A percentile compares a stretch with the other conserved stretches of the same genome.
Evolutionary conservation across 331 rosid genomes (phyloP).

Genomic region (Malus hybrid): DNA sequence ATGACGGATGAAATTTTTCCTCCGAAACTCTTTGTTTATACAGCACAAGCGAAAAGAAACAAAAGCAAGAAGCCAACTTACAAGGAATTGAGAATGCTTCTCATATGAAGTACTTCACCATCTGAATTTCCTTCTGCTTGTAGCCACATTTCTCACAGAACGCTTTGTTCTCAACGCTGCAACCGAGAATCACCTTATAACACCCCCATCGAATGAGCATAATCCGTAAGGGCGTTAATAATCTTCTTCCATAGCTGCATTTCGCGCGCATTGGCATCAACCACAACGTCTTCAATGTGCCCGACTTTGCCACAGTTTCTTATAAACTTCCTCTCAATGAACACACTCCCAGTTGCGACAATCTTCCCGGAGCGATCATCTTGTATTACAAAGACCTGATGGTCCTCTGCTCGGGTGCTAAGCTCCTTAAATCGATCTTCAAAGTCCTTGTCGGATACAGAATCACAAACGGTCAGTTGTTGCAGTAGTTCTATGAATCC

Average conservation of each 20-base stretch:
- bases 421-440: constrained; percentile 56
- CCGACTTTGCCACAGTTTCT: constrained; percentile 76
- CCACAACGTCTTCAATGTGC: constrained; percentile 81
- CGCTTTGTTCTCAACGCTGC: constrained; percentile 42
- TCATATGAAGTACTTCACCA: constrained; percentile 67
- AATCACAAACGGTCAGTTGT: constrained; percentile 70
- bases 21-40: too few relatives aligned
- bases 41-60: not conserved
- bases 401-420: constrained; percentile 49
- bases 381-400: constrained; percentile 55
- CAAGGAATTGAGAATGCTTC: not conserved
- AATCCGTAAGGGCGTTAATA: constrained; percentile 51
- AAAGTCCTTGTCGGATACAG: constrained; percentile 56
- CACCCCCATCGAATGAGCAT: constrained; percentile 57
- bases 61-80: not conserved
- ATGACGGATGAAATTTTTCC: not conserved
- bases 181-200: constrained; percentile 77
- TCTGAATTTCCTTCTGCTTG: constrained; percentile 49
- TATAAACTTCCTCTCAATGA: constrained; percentile 55
- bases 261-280: constrained; percentile 60
- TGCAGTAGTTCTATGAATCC: constrained; percentile 64
- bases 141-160: constrained; percentile 84
- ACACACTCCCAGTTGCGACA: constrained; percentile 62
- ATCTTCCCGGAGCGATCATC: constrained; percentile 47
- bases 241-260: constrained; percentile 47